A percentile compares a stretch with the other conserved stretches of the same genome.
Conservation (phyloP, 2,329 filamentous ascomycete genomes). For the Metarhizium brunneum region DNA sequence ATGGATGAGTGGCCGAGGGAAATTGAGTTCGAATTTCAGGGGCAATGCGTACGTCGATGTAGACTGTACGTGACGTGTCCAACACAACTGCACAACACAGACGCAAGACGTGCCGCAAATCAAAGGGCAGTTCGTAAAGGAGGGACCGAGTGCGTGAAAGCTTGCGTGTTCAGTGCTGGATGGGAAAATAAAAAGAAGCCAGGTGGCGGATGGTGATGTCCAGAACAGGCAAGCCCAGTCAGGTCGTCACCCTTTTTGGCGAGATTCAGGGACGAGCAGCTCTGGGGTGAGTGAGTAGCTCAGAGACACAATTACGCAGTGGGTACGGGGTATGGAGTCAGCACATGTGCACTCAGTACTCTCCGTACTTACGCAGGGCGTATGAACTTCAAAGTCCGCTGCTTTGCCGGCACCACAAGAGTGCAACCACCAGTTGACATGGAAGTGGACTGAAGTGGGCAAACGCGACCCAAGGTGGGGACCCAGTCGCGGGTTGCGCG, state of each 20-base stretch:
- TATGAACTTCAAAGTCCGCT: too few relatives aligned
- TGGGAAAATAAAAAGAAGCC: not conserved
- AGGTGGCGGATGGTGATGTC: not conserved
- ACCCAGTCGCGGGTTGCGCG: not conserved
- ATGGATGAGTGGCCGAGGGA: not conserved
- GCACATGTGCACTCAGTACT: too few relatives aligned
- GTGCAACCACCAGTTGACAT: too few relatives aligned
- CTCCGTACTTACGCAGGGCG: too few relatives aligned
- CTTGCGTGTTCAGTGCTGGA: not conserved
- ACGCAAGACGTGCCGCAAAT: not conserved
- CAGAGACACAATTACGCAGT: not conserved
- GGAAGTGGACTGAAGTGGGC: not conserved
- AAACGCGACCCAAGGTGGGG: not conserved
- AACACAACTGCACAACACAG: not conserved
- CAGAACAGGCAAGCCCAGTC: not conserved
- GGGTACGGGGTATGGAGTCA: too few relatives aligned
- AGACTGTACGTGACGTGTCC: not conserved
- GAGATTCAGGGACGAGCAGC: conserved; percentile 1
- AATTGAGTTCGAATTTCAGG: not conserved
- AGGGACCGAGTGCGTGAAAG: not conserved
- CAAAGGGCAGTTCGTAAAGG: not conserved
- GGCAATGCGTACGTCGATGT: not conserved
- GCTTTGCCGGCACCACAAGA: too few relatives aligned
- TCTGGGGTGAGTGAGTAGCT: not conserved
- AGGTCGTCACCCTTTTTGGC: conserved; percentile 1